phyloP scores from a whole-genome alignment of 2,329 filamentous ascomycete genomes.

The Aspergillus ochraceus region DNA sequence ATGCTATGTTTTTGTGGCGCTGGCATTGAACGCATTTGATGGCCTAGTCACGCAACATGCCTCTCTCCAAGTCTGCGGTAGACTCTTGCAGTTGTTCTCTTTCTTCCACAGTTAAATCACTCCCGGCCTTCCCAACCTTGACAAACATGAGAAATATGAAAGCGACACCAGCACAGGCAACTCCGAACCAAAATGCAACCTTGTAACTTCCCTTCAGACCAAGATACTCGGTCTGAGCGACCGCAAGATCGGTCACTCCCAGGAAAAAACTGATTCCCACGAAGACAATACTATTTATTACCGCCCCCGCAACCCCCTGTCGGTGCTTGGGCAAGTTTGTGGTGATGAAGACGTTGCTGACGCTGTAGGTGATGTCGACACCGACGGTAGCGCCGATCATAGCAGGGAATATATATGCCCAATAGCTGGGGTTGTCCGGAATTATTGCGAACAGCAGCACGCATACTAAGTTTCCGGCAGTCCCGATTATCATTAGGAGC shows the following conservation, averaged over 20 bases:
- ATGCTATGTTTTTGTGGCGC: no score
- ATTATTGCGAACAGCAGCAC: slow-evolving; percentile 11
- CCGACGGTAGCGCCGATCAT: slow-evolving; percentile 9
- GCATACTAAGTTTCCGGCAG: not conserved
- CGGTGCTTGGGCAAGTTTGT: slow-evolving; percentile 5
- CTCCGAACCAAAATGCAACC: slow-evolving; percentile 13
- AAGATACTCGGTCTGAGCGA: slow-evolving; percentile 1
- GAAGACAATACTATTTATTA: slow-evolving; percentile 10
- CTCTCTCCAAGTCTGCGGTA: not conserved
- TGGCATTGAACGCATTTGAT: not conserved
- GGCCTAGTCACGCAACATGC: not conserved
- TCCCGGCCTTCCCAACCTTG: not conserved
- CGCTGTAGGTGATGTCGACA: slow-evolving; percentile 9
- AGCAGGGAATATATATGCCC: slow-evolving; percentile 9
- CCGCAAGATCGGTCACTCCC: slow-evolving; percentile 6
- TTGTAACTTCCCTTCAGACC: slow-evolving; percentile 9
- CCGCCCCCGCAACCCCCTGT: slow-evolving; percentile 7
- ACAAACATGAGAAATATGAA: not conserved
- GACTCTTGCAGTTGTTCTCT: not conserved
- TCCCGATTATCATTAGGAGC: not conserved
- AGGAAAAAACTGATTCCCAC: slow-evolving; percentile 12
- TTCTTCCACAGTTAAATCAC: not conserved
- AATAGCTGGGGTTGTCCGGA: slow-evolving; percentile 9
- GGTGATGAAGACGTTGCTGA: slow-evolving; percentile 13
- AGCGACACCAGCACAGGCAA: not conserved